Evolutionary conservation across 495 filamentous ascomycete species (phyloP).

Genomic region (Paragyromitra xinjiangensis): DNA sequence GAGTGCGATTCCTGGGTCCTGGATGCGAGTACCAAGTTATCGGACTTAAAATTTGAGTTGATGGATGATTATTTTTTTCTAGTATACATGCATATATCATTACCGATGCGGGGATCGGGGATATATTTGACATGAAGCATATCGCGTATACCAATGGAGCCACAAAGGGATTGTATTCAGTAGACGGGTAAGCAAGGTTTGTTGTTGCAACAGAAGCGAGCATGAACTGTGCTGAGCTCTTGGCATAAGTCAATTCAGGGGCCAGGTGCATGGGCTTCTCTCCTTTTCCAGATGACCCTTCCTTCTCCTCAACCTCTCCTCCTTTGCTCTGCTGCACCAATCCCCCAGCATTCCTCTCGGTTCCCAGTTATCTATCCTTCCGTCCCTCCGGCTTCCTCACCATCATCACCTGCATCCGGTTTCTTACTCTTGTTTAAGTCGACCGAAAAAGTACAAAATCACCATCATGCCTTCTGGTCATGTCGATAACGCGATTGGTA

Average conservation of each 20-base stretch:
- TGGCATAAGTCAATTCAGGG: conserved; percentile 47
- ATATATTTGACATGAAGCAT: too few relatives aligned
- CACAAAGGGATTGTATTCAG: conserved; percentile 28
- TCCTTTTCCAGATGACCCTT: conserved; percentile 38
- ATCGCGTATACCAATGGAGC: neutral
- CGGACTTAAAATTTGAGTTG: too few relatives aligned
- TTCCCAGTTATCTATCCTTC: conserved; percentile 18
- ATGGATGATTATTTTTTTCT: too few relatives aligned
- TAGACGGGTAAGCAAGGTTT: neutral
- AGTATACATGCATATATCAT: too few relatives aligned
- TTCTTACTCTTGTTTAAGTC: conserved; percentile 21
- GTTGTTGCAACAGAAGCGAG: conserved; percentile 31
- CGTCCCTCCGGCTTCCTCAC: conserved; percentile 9
- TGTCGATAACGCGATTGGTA: conserved; percentile 78
- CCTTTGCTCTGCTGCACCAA: conserved; percentile 28
- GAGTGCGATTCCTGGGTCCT: neutral
- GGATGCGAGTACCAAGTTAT: too few relatives aligned
- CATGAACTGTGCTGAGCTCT: conserved; percentile 20
- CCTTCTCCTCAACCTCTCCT: conserved; percentile 32
- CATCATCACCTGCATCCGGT: neutral
- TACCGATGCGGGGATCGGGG: too few relatives aligned
- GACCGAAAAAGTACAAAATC: conserved; percentile 28
- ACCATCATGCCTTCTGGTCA: conserved; percentile 55
- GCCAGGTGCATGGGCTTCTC: conserved; percentile 38
- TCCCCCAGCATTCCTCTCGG: conserved; percentile 38